Evolutionary conservation across 1,284 basidiomycete species (phyloP).

Genomic region (Termitomyces sp.): DNA sequence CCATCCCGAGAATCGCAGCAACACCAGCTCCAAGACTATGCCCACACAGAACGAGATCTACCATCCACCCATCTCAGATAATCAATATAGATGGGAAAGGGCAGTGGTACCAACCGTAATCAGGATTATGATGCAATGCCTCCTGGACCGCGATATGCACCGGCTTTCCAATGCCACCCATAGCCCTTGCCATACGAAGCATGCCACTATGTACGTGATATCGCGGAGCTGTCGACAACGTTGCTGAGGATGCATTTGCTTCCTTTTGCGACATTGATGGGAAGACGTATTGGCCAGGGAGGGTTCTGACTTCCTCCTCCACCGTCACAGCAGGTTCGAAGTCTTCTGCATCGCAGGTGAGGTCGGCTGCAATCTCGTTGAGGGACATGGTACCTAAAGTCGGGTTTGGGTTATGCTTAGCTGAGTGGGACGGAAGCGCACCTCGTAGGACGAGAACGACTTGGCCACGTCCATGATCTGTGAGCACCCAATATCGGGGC

Average conservation of each 20-base stretch:
- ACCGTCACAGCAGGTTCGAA: slow-evolving; percentile 49
- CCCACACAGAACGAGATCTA: slow-evolving; percentile 73
- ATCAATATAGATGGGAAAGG: background rate
- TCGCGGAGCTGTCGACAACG: slow-evolving; percentile 16
- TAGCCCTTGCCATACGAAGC: slow-evolving; percentile 70
- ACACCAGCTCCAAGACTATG: slow-evolving; percentile 90
- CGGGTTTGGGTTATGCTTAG: slow-evolving; percentile 7
- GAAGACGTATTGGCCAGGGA: slow-evolving; percentile 29
- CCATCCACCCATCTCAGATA: background rate
- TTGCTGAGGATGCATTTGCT: slow-evolving; percentile 7
- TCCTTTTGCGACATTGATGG: slow-evolving; percentile 15
- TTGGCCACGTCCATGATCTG: slow-evolving; percentile 65
- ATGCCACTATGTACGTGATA: slow-evolving; percentile 77
- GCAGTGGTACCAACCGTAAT: slow-evolving; percentile 51
- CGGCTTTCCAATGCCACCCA: slow-evolving; percentile 73
- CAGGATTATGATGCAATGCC: slow-evolving; percentile 62
- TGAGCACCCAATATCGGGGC: slow-evolving; percentile 79
- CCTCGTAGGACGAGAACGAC: slow-evolving; percentile 72
- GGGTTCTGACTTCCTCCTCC: slow-evolving; percentile 22
- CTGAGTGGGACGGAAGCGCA: slow-evolving; percentile 14
- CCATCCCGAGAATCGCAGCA: slow-evolving; percentile 69
- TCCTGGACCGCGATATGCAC: slow-evolving; percentile 71
- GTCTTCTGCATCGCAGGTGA: slow-evolving; percentile 68
- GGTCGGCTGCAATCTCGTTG: slow-evolving; percentile 78
- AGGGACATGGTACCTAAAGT: slow-evolving; percentile 69